phyloP scores from a whole-genome alignment of 768 basidiomycete genomes.

The Pleurotus pulmonarius region DNA sequence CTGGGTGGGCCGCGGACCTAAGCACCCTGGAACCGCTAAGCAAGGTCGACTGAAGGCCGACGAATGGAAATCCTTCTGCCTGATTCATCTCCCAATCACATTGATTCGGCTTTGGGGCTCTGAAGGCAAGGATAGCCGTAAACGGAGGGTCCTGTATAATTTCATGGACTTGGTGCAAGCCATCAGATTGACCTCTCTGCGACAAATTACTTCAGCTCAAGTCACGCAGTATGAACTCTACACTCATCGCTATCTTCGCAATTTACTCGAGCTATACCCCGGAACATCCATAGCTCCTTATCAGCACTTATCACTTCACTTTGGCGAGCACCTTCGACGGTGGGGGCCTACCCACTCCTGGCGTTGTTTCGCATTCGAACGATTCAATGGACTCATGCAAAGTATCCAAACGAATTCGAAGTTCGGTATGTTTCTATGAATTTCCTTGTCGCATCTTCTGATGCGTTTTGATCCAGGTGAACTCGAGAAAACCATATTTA shows the following conservation, averaged over 20 bases:
- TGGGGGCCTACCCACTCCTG: constrained; percentile 35
- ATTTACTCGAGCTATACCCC: constrained; percentile 25
- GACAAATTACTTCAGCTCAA: constrained; percentile 14
- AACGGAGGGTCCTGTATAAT: constrained; percentile 21
- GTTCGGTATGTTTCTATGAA: constrained; percentile 21
- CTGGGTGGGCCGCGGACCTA: constrained; percentile 8
- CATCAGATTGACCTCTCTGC: constrained; percentile 22
- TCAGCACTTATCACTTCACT: constrained; percentile 38
- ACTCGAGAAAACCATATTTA: constrained; percentile 24
- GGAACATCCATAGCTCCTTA: constrained; percentile 24
- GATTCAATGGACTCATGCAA: constrained; percentile 29
- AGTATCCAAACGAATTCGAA: constrained; percentile 24
- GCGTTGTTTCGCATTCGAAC: constrained; percentile 13
- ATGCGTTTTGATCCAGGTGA: constrained; percentile 17
- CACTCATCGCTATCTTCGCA: constrained; percentile 27
- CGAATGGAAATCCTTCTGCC: constrained; percentile 30
- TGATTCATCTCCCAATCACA: constrained; percentile 30
- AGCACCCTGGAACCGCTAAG: no score
- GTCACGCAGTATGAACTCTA: constrained; percentile 22
- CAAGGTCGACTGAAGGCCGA: constrained; percentile 10
- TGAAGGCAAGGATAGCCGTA: not conserved
- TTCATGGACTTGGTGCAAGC: constrained; percentile 33
- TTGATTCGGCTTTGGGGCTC: constrained; percentile 31
- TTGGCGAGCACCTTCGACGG: constrained; percentile 20
- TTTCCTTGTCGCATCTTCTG: not conserved